Base-by-base conservation (phyloP, 352 stramenopile genomes). In the Phytophthora quininea region DNA sequence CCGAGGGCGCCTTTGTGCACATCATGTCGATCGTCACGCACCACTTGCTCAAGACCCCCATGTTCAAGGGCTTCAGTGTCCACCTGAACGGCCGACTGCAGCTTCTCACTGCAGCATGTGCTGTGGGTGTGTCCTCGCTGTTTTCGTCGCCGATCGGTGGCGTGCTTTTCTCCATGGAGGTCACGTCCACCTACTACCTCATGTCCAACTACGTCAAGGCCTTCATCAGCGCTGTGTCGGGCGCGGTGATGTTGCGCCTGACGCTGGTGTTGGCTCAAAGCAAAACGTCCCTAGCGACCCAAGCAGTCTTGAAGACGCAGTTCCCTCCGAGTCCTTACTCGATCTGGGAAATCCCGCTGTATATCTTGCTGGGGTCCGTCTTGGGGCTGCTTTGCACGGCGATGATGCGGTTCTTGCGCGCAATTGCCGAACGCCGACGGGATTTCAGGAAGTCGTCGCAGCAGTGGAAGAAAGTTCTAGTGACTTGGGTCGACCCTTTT, bases 1-100 rank as follows among this genome's bases (percentile, higher is more conserved):
- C 98, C 8, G 98, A 99, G 78, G 98, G 98, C 32, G 97, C 98
- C 1, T 99, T 99, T 84, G 96, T 99, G n/a, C 96, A 99, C 80
- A 97, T 98, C 62, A 95, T 96, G 76, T 96, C 88, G 31, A 97
- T 96, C 56, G 80, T 98, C 43, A 95, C 93, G 27, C 90, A 98
- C 64, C 84, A 97, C 46, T 67, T 98, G 40, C 91, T 98, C 62
- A 83, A 85, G 40, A 79, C 84, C 2, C 71, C 74, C 0, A 62
- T 87, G 42, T 98, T 98, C 60, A 48, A 63, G 7, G 71, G 72
- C 19, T 93, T 97, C 58, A 90, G 87, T 58, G 62, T 82, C n/a
- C 82, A 80, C 10, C 76, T 91, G 37, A 92, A 96, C 46, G 79
- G 88, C 14, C 76, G 89, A 65, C 71, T 97, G 52, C 92, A 98